These are phyloP conservation scores for Fusarium pseudocircinatum DNA, from an alignment of 2,329 filamentous ascomycete species.

Conservation along the genomic window DNA sequence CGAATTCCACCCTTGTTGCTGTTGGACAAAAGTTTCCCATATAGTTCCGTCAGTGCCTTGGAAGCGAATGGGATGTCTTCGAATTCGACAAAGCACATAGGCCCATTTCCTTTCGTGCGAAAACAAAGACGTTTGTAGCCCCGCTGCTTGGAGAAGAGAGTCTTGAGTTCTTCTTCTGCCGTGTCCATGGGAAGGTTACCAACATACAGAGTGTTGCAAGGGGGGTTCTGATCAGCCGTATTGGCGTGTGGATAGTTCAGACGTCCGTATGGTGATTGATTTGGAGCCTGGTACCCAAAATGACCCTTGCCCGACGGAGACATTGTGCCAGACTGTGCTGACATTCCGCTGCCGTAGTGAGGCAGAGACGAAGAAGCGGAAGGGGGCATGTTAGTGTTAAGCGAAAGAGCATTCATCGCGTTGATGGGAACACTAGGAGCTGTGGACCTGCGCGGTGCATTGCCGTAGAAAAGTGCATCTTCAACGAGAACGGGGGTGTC, in stretches of 20 bases:
- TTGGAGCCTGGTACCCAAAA: constrained; percentile 48
- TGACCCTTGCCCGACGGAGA: constrained; percentile 7
- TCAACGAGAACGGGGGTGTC: constrained; percentile 71
- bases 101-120: constrained; percentile 92
- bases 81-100: constrained; percentile 99
- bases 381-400: constrained; percentile 69
- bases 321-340: constrained; percentile 48
- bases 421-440: constrained; percentile 76
- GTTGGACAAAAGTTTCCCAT: constrained; percentile 87
- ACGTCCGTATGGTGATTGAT: constrained; percentile 66
- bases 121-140: constrained; percentile 97
- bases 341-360: constrained; percentile 53
- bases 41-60: constrained; percentile 88
- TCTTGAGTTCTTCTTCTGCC: constrained; percentile 94
- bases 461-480: constrained; percentile 72
- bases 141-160: constrained; percentile 89
- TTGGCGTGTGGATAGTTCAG: constrained; percentile 86
- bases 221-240: constrained; percentile 94
- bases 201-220: constrained; percentile 97
- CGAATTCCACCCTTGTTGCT: constrained; percentile 95
- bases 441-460: constrained; percentile 68
- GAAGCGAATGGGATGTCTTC: constrained; percentile 93
- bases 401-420: constrained; percentile 74
- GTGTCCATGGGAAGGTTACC: constrained; percentile 95
- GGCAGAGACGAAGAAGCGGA: constrained; percentile 63